These are phyloP conservation scores for Heliocybe sulcata DNA, from an alignment of 1,284 basidiomycete genomes.

Conservation along the genomic window DNA sequence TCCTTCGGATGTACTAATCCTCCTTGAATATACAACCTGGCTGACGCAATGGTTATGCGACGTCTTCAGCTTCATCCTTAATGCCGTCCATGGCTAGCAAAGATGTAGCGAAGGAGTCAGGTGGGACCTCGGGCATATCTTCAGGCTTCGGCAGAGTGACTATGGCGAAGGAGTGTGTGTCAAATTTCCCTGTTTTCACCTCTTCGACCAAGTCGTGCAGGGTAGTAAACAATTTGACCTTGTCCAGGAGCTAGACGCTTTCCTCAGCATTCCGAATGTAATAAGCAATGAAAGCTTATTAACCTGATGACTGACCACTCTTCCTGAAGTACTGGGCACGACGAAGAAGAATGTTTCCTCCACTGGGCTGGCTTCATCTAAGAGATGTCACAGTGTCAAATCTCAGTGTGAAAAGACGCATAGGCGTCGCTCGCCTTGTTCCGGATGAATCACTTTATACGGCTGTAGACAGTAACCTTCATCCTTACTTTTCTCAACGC, in stretches of 20 bases:
- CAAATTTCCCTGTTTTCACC: slow-evolving; percentile 16
- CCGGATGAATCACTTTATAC: slow-evolving; percentile 36
- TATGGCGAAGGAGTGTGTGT: background rate
- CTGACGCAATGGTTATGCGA: background rate
- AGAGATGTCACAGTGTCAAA: slow-evolving; percentile 1
- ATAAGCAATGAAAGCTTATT: slow-evolving; percentile 6
- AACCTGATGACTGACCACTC: slow-evolving; percentile 58
- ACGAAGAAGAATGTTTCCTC: slow-evolving; percentile 59
- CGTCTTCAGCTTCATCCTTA: background rate
- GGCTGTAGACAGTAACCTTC: slow-evolving; percentile 34
- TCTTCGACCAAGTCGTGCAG: slow-evolving; percentile 18
- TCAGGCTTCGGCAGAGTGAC: background rate
- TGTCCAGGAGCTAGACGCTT: slow-evolving; percentile 20
- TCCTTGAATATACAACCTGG: no score
- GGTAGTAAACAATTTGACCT: slow-evolving; percentile 19
- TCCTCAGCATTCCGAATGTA: no score
- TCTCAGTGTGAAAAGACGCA: background rate
- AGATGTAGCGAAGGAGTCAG: background rate
- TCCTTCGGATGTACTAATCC: no score
- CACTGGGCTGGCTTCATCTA: background rate
- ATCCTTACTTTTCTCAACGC: background rate
- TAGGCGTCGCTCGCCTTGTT: slow-evolving; percentile 5
- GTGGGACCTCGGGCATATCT: background rate
- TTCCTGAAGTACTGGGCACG: slow-evolving; percentile 60
- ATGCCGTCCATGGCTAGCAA: background rate